Conservation (phyloP, 2,329 filamentous ascomycete genomes). For the Aciculosporium take region DNA sequence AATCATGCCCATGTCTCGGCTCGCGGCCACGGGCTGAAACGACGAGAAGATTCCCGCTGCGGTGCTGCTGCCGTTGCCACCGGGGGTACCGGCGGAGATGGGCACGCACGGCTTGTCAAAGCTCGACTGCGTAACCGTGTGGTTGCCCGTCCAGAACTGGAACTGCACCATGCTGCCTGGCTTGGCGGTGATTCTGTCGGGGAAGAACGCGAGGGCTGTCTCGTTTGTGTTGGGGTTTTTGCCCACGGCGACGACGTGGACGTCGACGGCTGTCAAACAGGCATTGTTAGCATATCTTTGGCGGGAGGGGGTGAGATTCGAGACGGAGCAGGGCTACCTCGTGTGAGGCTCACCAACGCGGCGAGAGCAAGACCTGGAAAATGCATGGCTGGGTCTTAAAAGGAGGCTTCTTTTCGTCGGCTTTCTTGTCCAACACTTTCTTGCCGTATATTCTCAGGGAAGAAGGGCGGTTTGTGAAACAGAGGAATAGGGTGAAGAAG, state of each 20-base stretch:
- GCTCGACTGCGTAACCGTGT: constrained; percentile 65
- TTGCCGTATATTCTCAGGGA: too few relatives aligned
- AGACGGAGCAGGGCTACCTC: constrained; percentile 21
- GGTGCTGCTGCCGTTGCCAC: constrained; percentile 35
- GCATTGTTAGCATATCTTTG: too few relatives aligned
- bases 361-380: constrained; percentile 32
- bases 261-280: constrained; percentile 25
- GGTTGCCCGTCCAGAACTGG: constrained; percentile 54
- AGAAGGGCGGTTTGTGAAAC: too few relatives aligned
- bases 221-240: constrained; percentile 33
- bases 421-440: too few relatives aligned
- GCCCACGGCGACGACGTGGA: constrained; percentile 54
- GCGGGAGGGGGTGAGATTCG: too few relatives aligned
- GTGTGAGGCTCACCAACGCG: constrained; percentile 32
- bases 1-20: constrained; percentile 32
- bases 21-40: constrained; percentile 48
- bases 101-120: constrained; percentile 59
- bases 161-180: constrained; percentile 52
- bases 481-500: too few relatives aligned
- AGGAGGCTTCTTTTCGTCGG: neutral
- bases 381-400: constrained; percentile 28
- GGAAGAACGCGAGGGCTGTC: constrained; percentile 43
- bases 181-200: constrained; percentile 49
- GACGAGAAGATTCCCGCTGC: constrained; percentile 51
- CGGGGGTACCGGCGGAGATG: too few relatives aligned